These are phyloP conservation scores for Fusarium sp. DNA, from an alignment of 2,329 filamentous ascomycete genomes.

Conservation along the genomic window DNA sequence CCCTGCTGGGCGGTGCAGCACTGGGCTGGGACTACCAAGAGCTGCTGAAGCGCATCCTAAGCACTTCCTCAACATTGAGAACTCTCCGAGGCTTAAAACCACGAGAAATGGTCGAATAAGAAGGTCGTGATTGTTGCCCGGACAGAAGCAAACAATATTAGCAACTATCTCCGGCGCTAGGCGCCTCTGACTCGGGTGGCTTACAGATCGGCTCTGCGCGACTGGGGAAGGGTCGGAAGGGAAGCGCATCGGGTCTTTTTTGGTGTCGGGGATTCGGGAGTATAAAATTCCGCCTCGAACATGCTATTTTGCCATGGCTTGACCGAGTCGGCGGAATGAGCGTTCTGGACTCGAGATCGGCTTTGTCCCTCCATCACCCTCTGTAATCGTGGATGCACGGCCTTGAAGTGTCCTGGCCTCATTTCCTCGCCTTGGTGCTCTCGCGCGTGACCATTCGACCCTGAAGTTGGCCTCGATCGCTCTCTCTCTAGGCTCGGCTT, in stretches of 20 bases:
- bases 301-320: slow-evolving; percentile 29
- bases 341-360: slow-evolving; percentile 36
- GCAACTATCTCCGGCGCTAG: not conserved
- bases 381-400: slow-evolving; percentile 37
- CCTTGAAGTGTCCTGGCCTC: slow-evolving; percentile 27
- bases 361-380: slow-evolving; percentile 36
- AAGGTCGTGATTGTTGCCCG: not conserved
- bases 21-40: slow-evolving; percentile 28
- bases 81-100: slow-evolving; percentile 2
- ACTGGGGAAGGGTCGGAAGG: slow-evolving; percentile 1
- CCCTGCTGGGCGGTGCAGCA: slow-evolving; percentile 25
- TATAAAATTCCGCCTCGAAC: slow-evolving; percentile 35
- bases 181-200: slow-evolving; percentile 11
- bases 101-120: not conserved
- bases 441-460: slow-evolving; percentile 28
- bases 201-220: slow-evolving; percentile 3
- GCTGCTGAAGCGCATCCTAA: slow-evolving; percentile 19
- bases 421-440: slow-evolving; percentile 17
- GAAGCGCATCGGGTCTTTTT: slow-evolving; percentile 26
- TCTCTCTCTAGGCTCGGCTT: slow-evolving; percentile 19
- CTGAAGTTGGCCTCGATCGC: slow-evolving; percentile 29
- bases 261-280: slow-evolving; percentile 26
- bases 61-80: slow-evolving; percentile 20
- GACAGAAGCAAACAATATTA: not conserved
- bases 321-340: slow-evolving; percentile 27